A percentile compares a stretch with the other conserved stretches of the same genome.
These are phyloP conservation scores for Colletotrichum orbiculare DNA, from an alignment of 2,329 filamentous ascomycete species.

Conservation along the genomic window DNA sequence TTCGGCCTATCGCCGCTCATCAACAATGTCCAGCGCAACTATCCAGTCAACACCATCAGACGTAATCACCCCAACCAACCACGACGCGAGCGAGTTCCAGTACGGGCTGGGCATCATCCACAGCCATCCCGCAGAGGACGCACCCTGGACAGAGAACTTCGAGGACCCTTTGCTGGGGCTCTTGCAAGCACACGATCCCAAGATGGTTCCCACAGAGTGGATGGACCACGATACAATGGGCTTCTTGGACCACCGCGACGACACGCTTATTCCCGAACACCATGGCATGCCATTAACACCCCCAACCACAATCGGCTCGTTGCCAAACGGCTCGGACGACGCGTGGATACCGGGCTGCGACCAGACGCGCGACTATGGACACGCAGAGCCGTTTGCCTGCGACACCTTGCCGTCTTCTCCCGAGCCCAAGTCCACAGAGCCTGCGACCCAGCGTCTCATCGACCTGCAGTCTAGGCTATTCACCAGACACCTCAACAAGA, in stretches of 20 bases:
- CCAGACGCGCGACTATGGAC: not conserved
- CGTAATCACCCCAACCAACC: not conserved
- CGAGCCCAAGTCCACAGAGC: slow-evolving; percentile 10
- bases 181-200: slow-evolving; percentile 14
- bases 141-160: slow-evolving; percentile 21
- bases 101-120: slow-evolving; percentile 21
- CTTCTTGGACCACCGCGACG: slow-evolving; percentile 19
- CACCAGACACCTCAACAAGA: not conserved
- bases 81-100: slow-evolving; percentile 26
- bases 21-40: slow-evolving; percentile 28
- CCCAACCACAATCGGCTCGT: slow-evolving; percentile 20
- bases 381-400: slow-evolving; percentile 11
- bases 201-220: slow-evolving; percentile 21
- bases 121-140: slow-evolving; percentile 16
- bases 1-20: slow-evolving; percentile 13
- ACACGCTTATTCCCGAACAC: not conserved
- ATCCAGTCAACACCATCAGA: slow-evolving; percentile 19
- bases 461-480: slow-evolving; percentile 20
- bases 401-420: slow-evolving; percentile 20
- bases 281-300: slow-evolving; percentile 23
- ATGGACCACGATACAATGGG: slow-evolving; percentile 22
- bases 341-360: slow-evolving; percentile 19
- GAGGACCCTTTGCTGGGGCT: slow-evolving; percentile 25
- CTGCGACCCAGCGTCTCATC: slow-evolving; percentile 16
- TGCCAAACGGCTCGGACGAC: slow-evolving; percentile 16